Base-by-base conservation (phyloP, 179 eudicot species). In the Drosera spatulata region DNA sequence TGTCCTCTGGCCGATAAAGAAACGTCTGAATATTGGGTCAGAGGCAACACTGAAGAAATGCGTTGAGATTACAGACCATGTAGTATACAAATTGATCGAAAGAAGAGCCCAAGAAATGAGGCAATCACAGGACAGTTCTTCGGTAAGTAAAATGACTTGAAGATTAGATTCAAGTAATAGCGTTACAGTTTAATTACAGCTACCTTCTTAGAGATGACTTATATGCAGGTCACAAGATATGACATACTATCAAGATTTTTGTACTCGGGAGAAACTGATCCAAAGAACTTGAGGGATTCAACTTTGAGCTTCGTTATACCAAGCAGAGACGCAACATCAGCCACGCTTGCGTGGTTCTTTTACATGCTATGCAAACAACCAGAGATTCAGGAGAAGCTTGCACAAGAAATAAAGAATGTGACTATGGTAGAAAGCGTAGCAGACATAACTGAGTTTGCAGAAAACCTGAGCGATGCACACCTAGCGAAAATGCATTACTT, bases 171-270 rank as follows among this genome's bases (percentile, higher is more conserved):
- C 53, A 4, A 50, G 13, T 45, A 4, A 50, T 50, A 10, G 12
- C 13, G 4, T 10, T 10, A 12, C 13, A n/a, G 10, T 10, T 50
- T 4, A 50, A 7, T 50, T 48, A 2, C 15, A 37, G 61, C 39
- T 55, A 47, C 50, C 15, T 38, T 52, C 41, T 11, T 64, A 56
- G 2, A 33, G 43, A 53, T 51, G 5, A 5, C 3, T 46, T 48
- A 60, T 56, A 15, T 62, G 50, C 73, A 88, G 84, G 39, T 50
- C 51, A 73, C 73, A 69, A 88, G 82, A 69, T 85, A 82, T 2
- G 88, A 87, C 39, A 87, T 87, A 5, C 72, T 87, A 66, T 80
- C 95, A 5, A 77, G 93, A 64, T 82, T 87, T 68, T 58, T 87
- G 66, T 71, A 71, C 51, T 53, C 61, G 41, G 56, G 55, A 39